These are phyloP conservation scores for Heliosperma pusillum DNA, from an alignment of 148 eudicot genomes.

Conservation along the genomic window DNA sequence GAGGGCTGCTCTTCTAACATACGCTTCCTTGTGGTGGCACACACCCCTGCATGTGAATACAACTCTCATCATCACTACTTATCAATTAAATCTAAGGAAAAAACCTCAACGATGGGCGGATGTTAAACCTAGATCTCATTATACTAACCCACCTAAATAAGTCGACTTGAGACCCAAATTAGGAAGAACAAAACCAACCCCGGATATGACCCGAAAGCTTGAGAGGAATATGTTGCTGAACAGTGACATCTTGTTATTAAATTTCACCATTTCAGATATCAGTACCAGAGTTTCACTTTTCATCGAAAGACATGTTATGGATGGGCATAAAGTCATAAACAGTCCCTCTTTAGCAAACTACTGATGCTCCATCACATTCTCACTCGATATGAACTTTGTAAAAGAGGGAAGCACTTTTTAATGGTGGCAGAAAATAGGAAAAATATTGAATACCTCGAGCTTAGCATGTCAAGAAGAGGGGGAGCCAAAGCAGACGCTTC, in stretches of 20 bases:
- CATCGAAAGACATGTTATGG: too few relatives aligned
- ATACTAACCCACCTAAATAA: not conserved
- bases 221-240: not conserved
- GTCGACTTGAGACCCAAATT: not conserved
- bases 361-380: not conserved
- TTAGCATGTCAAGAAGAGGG: slow-evolving; percentile 74
- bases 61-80: not conserved
- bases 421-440: not conserved
- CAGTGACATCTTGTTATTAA: not conserved
- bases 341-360: not conserved
- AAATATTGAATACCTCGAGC: slow-evolving; percentile 57
- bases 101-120: not conserved
- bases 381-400: not conserved
- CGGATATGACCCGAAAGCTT: not conserved
- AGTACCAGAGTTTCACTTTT: not conserved
- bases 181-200: not conserved
- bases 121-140: not conserved
- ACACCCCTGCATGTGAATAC: slow-evolving; percentile 53
- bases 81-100: not conserved
- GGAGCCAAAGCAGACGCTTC: slow-evolving; percentile 85
- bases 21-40: slow-evolving; percentile 78
- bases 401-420: not conserved
- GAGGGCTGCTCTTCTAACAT: slow-evolving; percentile 77
- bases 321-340: not conserved
- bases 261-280: not conserved